Evolutionary conservation across 139 green algal genomes (phyloP), one percentile per base, ranked within the genome.

Genomic region (Nannochloris sp.): DNA sequence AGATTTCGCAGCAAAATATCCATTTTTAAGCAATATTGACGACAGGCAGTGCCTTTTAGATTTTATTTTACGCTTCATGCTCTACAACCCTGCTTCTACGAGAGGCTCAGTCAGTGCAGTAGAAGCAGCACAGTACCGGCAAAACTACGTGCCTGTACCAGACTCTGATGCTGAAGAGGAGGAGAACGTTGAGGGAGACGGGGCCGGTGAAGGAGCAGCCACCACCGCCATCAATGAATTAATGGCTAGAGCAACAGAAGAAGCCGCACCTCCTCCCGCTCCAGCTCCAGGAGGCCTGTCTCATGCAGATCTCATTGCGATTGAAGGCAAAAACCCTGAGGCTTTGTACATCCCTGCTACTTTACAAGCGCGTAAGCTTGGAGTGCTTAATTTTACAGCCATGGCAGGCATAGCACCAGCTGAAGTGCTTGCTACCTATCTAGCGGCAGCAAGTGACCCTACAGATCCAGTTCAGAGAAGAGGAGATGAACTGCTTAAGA

Each of bases 401-500:
- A 74, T 64, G 23, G 72, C 74, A 13, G 68, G 48, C 8, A 34
- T 86, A 35, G 54, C 64, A 19, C 62, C 77, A 30, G 63, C 63
- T 10, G 65, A 81, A 34, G 37, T 76, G 29, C 64, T 95, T 65
- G 61, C 79, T 31, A 67, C 67, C 10, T 84, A 87, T 63, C 59
- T 95, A 54, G 81, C 65, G 15, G 84, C 81, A 4, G 68, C 84
- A 3, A 78, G 64, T 29, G 82, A 91, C 57, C 79, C 82, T 2
- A 57, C 55, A 2, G 86, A 92, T 3, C 31, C 71, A 24, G 81
- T 88, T 30, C 33, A 63, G 15, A 54, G 70, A n/a, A 72, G 82
- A 2, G 89, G 77, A 4, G 86, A 94, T 39, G 88, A 93, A 58
- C 72, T 97, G 74, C 47, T 90, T 24, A 82, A 79, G 48, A 83